A percentile compares a stretch with the other conserved stretches of the same genome.
phyloP scores from a whole-genome alignment of 2,329 filamentous ascomycete genomes.

The Pseudogymnoascus sp. region DNA sequence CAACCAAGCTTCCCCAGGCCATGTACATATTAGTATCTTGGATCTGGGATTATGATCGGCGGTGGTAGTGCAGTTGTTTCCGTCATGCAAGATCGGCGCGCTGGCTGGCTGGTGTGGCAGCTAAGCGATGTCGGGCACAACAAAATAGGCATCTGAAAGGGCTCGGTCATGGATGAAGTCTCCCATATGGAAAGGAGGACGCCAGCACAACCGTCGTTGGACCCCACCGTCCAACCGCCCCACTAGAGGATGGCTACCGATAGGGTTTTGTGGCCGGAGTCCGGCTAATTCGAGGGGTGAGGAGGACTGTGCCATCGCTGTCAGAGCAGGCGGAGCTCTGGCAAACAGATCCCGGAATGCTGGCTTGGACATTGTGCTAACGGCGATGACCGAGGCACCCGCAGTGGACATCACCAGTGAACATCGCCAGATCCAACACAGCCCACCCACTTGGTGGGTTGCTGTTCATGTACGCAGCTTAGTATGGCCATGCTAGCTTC shows the following conservation, averaged over 20 bases:
- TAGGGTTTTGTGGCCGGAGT: not conserved
- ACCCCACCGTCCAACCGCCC: not conserved
- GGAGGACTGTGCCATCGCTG: constrained; percentile 2
- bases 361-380: not conserved
- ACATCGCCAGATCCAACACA: not conserved
- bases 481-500: not conserved
- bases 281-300: not conserved
- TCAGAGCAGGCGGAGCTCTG: not conserved
- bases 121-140: not conserved
- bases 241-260: constrained; percentile 1
- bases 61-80: not conserved
- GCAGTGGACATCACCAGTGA: not conserved
- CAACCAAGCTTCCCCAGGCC: not conserved
- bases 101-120: not conserved
- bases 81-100: constrained; percentile 1
- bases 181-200: not conserved
- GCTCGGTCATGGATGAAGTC: not conserved
- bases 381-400: not conserved
- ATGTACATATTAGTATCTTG: not conserved
- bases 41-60: constrained; percentile 2
- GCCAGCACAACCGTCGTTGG: not conserved
- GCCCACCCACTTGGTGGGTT: not conserved
- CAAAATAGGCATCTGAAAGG: not conserved
- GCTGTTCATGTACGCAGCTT: not conserved
- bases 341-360: not conserved